Base-by-base conservation (phyloP, 2,329 filamentous ascomycete genomes). In the Penicillium sp. region DNA sequence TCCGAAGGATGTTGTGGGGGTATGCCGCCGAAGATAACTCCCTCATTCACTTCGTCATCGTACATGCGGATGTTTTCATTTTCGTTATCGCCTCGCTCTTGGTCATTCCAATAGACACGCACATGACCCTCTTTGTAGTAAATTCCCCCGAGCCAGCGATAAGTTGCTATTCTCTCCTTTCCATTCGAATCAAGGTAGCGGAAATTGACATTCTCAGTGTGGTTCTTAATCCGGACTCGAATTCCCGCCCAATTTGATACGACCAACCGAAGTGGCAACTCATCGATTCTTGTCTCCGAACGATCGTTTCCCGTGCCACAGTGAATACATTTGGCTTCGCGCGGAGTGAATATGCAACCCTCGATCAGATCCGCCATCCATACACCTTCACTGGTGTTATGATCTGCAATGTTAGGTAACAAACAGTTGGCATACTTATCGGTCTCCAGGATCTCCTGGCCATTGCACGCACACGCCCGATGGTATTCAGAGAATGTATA, bases 61-160 rank as follows among this genome's bases (percentile, higher is more conserved):
- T 76, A 77, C 48, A 68, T 65, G 16, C 65, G 61, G 9, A 74
- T 44, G 10, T 58, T 50, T 5, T 62, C 61, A 3, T 37, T 39
- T 6, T 66, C 61, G 5, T 19, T 11, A 54, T 73, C 72, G 4
- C 70, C 69, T 10, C 67, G 63, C 31, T 69, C 53, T 4, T 58
- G 49, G 42, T 75, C 70, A 4, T 55, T 67, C 73, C 73, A 76
- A 50, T 64, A 72, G 8, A 76, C 61, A 4, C 68, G 67, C 23
- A 65, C 67, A 21, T 66, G 62, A 1, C 26, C 23, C 1, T 63
- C 39, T 4, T 63, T 33, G 3, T 56, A 58, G 53, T 77, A 77
- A 14, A 76, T 68, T 1, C 74, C 74, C 0, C 75, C 75, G 14
- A 77, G 57, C 74, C 74, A 77, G 33, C 72, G 69, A 55, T 77